Base-by-base conservation (phyloP, 768 basidiomycete genomes). In the Rhizopogon sp. region DNA sequence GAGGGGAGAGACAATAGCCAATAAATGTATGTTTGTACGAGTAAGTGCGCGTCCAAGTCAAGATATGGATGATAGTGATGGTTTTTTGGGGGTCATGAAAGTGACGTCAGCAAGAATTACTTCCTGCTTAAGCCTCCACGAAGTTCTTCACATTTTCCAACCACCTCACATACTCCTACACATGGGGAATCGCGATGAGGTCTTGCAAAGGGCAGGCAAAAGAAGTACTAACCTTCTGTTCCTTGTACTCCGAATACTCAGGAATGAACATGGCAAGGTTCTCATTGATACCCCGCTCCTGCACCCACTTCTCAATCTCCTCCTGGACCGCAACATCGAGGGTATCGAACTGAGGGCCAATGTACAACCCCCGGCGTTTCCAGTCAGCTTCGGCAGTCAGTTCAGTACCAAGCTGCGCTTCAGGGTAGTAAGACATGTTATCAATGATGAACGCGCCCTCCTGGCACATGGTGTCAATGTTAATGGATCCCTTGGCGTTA, bases 321-420 rank as follows among this genome's bases (percentile, higher is more conserved):
- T 93, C 88, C 72, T 98, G 96, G 16, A 99, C 83, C 1, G 72
- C 67, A 42, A 85, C 78, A 65, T 98, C 96, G 43, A 98, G 84
- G 46, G 92, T 89, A 56, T 94, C 91, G 64, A 97, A 98, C 76
- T 88, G 85, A 50, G 95, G 96, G 1, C 96, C 96, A 66, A 96
- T 84, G 78, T 97, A 98, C 60, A 90, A 74, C 2, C 90, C 93
- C 17, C 94, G 82, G 45, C 95, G 84, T 68, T 88, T 89, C 93
- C 91, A 98, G 74, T 98, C 94, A 7, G 90, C 88, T 59, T 98
- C 93, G 6, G 90, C 86, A 11, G 84, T 90, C 62, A 90, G 71
- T 6, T 88, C 88, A 13, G 82, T 85, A 11, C 85, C 93, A 11
- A 90, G 61, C 64, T 82, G 79, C 31, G 76, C 73, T 60, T 93